These are phyloP conservation scores for Panicum hallii DNA, from an alignment of 202 grass and related monocot species.

Conservation along the genomic window DNA sequence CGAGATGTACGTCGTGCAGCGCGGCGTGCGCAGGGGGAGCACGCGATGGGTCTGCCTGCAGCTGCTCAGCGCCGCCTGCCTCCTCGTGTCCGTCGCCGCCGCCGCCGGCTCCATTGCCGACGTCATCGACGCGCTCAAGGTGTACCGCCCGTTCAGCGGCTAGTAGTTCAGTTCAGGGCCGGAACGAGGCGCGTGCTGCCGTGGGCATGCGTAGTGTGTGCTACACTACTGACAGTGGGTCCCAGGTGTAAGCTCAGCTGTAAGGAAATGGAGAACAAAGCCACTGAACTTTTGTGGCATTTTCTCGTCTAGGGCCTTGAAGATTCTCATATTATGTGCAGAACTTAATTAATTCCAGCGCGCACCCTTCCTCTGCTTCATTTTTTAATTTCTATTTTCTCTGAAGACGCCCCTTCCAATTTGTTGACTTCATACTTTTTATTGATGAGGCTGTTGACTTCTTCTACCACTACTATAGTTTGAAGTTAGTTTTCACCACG, in stretches of 20 bases:
- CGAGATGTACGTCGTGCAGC: slow-evolving; percentile 79
- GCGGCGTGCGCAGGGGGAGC: slow-evolving; percentile 53
- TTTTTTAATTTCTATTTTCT: not conserved
- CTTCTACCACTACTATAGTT: too few relatives aligned
- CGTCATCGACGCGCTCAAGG: slow-evolving; percentile 69
- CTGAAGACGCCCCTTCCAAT: not conserved
- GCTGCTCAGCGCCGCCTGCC: slow-evolving; percentile 73
- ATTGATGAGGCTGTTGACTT: not conserved
- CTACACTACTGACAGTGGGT: not conserved
- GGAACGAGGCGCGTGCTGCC: not conserved
- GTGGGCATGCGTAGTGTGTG: slow-evolving; percentile 13
- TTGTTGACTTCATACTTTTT: not conserved
- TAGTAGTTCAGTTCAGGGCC: not conserved
- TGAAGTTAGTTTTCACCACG: not conserved
- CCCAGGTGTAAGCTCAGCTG: not conserved
- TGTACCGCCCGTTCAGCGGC: slow-evolving; percentile 70
- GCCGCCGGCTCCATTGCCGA: slow-evolving; percentile 74
- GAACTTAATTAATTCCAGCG: not conserved
- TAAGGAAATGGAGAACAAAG: not conserved
- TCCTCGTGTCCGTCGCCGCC: slow-evolving; percentile 69
- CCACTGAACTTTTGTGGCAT: not conserved
- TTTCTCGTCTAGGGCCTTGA: slow-evolving; percentile 29
- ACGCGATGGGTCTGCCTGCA: slow-evolving; percentile 78
- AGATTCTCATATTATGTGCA: not conserved
- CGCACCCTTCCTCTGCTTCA: not conserved